Percentiles rank a stretch among this genome's conserved stretches.
These are phyloP conservation scores for Picea glauca DNA, from an alignment of 75 land plant genomes.

Conservation along the genomic window DNA sequence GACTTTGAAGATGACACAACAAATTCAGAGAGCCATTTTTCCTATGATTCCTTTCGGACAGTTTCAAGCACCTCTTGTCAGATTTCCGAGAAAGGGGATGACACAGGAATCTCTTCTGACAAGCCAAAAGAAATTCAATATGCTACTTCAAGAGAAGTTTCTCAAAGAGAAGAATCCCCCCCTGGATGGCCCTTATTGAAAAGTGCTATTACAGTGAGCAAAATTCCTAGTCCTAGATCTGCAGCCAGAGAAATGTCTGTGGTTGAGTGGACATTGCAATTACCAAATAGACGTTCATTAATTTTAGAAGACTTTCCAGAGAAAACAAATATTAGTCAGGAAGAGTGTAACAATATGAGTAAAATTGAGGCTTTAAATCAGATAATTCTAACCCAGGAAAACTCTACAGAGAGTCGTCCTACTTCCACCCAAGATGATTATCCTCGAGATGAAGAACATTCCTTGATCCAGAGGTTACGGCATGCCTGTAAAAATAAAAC, in stretches of 20 bases:
- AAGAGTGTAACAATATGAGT: not conserved
- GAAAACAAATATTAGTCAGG: not conserved
- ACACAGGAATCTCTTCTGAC: constrained; percentile 1
- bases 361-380: not conserved
- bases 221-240: constrained; percentile 11
- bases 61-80: constrained; percentile 8
- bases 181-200: constrained; percentile 58
- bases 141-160: not conserved
- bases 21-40: constrained; percentile 11
- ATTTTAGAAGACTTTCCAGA: not conserved
- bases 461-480: constrained; percentile 8
- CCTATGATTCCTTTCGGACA: constrained; percentile 11
- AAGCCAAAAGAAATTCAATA: constrained; percentile 5
- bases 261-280: constrained; percentile 47
- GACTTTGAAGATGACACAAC: not conserved
- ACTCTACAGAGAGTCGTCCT: not conserved
- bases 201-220: constrained; percentile 12
- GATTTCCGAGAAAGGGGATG: constrained; percentile 4
- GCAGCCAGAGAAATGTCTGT: constrained; percentile 43
- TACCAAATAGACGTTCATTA: constrained; percentile 28
- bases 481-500: constrained; percentile 13
- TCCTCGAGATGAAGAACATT: not conserved
- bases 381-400: not conserved
- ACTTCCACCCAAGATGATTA: not conserved
- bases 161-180: constrained; percentile 12